These are phyloP conservation scores for Xylaria sp. DNA, from an alignment of 2,329 filamentous ascomycete species.

Conservation along the genomic window DNA sequence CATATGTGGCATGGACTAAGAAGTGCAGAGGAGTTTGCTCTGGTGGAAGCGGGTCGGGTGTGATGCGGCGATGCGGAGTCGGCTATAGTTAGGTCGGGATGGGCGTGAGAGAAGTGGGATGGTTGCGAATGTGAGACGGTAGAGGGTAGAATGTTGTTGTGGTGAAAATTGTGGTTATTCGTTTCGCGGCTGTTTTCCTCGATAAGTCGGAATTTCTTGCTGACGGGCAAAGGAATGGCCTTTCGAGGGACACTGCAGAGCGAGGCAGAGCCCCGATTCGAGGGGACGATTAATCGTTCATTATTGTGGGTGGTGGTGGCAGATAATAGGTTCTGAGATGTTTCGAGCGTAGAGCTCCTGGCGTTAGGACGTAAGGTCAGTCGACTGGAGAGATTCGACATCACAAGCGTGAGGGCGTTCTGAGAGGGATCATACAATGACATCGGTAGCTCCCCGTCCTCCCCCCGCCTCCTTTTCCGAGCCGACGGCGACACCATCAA, in stretches of 20 bases:
- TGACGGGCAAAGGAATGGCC: conserved; percentile 44
- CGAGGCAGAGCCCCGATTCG: conserved; percentile 30
- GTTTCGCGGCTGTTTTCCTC: conserved; percentile 37
- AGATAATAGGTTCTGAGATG: conserved; percentile 41
- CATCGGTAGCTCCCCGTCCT: conserved; percentile 45
- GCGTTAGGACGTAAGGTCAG: conserved; percentile 37
- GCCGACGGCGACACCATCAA: conserved; percentile 49
- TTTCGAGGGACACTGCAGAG: conserved; percentile 45
- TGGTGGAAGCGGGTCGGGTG: conserved; percentile 32
- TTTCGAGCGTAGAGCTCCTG: conserved; percentile 38
- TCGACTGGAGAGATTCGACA: conserved; percentile 27
- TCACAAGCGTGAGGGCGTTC: conserved; percentile 1
- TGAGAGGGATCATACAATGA: conserved; percentile 44
- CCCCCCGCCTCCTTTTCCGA: conserved; percentile 54
- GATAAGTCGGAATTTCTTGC: conserved; percentile 45
- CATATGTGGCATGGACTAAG: conserved; percentile 74
- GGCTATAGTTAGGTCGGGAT: conserved; percentile 38
- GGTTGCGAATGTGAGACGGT: conserved; percentile 33
- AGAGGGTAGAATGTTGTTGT: conserved; percentile 19
- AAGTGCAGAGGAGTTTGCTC: conserved; percentile 42
- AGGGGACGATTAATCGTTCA: conserved; percentile 43
- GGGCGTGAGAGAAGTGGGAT: conserved; percentile 45
- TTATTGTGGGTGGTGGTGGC: conserved; percentile 44
- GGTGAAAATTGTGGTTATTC: conserved; percentile 25
- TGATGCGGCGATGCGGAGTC: conserved; percentile 26